Evolutionary conservation across 129 eudicot species (phyloP), one percentile per base, ranked within the genome.

Genomic region (Tagetes erecta): DNA sequence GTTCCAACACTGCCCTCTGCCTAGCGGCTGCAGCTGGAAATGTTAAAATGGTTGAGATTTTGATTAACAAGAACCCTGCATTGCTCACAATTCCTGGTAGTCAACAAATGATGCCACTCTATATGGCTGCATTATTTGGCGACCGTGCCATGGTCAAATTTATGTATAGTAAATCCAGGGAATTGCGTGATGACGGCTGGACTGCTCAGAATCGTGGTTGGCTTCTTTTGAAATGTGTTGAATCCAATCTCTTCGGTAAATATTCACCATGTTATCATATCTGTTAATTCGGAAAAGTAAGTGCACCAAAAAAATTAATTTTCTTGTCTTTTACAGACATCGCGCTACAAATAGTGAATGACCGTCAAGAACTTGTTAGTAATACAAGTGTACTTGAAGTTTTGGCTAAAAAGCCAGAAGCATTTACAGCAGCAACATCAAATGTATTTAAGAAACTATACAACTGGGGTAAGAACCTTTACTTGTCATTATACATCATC

Each of bases 1-100:
- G 52, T 27, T 72, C 46, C 36, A 83, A 79, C 51, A 83, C 91
- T n/a, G 91, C 86, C 2, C 80, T 87, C 0, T 81, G 88, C 64
- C 84, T 87, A 64, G 88, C 88, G 20, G 91, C 91, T 46, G 83
- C 81, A 37, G 76, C 76, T n/a, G 87, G 89, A 57, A 73, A 64
- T n/a, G 66, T 80, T 47, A 58, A 80, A 68, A 84, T 82, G 71
- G 89, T 78, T 31, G 12, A 62, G 4, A 14, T 64, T 11, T 76
- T 87, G 92, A 47, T 76, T 1, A 8, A 47, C 0, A 84, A 58
- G 56, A 82, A 84, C 41, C 20, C 9, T 2, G 64, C 33, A 0
- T 64, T 87, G 68, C 64, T 80, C 6, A 47, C 5, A 5, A 83
- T 86, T 10, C 10, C 64, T 13, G 84, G 82, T 33, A 63, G 72